Evolutionary conservation across 169 alveolate genomes (phyloP).

Genomic region (Eimeria mitis): DNA sequence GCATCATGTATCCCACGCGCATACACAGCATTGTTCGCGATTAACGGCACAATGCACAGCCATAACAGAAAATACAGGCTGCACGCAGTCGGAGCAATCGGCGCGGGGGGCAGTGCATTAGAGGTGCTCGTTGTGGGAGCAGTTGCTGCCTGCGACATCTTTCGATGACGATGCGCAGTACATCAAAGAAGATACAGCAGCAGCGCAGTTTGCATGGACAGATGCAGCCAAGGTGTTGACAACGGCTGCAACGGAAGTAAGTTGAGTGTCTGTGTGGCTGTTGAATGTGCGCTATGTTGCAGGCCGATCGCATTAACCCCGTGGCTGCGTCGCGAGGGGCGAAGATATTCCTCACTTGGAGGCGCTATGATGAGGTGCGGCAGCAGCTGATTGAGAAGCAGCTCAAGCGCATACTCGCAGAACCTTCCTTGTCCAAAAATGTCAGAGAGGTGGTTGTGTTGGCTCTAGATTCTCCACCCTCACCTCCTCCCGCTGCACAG

Average conservation of each 20-base stretch:
- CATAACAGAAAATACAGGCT: neutral
- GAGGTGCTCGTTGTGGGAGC: neutral
- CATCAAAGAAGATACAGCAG: neutral
- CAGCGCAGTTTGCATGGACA: too few relatives aligned
- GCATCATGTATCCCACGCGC: neutral
- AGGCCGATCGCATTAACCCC: constrained; percentile 78
- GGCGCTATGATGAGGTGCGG: constrained; percentile 33
- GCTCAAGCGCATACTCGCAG: constrained; percentile 48
- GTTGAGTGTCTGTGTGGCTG: neutral
- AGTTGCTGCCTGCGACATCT: neutral
- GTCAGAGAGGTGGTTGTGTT: constrained; percentile 27
- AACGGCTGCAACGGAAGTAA: neutral
- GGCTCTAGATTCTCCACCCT: constrained; percentile 35
- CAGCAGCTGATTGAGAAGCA: constrained; percentile 66
- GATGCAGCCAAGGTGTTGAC: too few relatives aligned
- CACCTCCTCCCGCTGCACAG: neutral
- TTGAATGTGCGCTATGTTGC: neutral
- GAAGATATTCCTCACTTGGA: constrained; percentile 50
- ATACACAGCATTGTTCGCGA: neutral
- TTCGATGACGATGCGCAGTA: neutral
- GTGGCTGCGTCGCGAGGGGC: constrained; percentile 65
- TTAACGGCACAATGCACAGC: too few relatives aligned
- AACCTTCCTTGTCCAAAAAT: constrained; percentile 47
- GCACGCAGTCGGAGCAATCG: neutral
- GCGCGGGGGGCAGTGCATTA: neutral